phyloP scores from a whole-genome alignment of 768 basidiomycete species.

The Hortiboletus campestris region DNA sequence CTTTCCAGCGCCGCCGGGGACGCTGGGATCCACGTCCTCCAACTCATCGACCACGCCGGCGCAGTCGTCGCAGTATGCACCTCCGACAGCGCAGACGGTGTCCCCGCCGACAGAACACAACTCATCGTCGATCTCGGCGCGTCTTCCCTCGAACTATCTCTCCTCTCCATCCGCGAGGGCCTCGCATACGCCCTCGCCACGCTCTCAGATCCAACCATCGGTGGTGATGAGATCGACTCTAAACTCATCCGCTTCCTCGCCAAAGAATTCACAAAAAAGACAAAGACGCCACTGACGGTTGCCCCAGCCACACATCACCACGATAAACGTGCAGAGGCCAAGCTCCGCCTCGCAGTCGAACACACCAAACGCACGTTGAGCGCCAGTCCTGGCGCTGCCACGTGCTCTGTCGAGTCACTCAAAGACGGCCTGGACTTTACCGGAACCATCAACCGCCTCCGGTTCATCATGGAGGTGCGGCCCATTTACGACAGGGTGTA shows the following conservation, averaged over 20 bases:
- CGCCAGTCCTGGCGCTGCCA: slow-evolving; percentile 83
- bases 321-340: slow-evolving; percentile 88
- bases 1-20: slow-evolving; percentile 71
- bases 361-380: slow-evolving; percentile 92
- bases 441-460: slow-evolving; percentile 57
- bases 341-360: slow-evolving; percentile 88
- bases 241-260: slow-evolving; percentile 88
- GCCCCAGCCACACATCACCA: slow-evolving; percentile 53
- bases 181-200: slow-evolving; percentile 64
- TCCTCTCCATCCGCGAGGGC: slow-evolving; percentile 75
- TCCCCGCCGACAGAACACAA: slow-evolving; percentile 66
- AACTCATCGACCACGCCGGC: slow-evolving; percentile 84
- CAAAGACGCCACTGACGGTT: slow-evolving; percentile 68
- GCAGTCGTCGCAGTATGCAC: slow-evolving; percentile 61
- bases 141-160: slow-evolving; percentile 64
- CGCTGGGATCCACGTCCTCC: slow-evolving; percentile 81
- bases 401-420: slow-evolving; percentile 89
- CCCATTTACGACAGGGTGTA: slow-evolving; percentile 59
- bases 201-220: slow-evolving; percentile 43
- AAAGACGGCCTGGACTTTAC: slow-evolving; percentile 94
- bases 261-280: slow-evolving; percentile 97
- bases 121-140: slow-evolving; percentile 81
- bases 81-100: slow-evolving; percentile 41
- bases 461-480: slow-evolving; percentile 59
- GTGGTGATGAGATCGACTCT: slow-evolving; percentile 74